Base-by-base conservation (phyloP, 1,284 basidiomycete species). In the Ustanciosporium gigantosporum region DNA sequence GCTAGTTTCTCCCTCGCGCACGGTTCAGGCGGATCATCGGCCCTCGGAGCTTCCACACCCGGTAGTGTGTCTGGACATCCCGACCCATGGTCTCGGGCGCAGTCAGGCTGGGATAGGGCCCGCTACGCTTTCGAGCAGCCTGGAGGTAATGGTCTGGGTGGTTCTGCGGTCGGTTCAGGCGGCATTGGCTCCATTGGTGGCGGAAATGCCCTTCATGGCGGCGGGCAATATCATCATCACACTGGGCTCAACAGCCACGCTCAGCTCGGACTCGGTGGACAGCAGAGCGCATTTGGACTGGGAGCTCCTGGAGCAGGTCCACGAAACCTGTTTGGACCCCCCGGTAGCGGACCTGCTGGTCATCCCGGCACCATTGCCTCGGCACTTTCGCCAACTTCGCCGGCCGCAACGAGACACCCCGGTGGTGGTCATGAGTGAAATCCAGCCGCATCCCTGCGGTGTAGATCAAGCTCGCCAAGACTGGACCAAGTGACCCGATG, bases 91-190 rank as follows among this genome's bases (percentile, higher is more conserved):
- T 55, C 60, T 3, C 44, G 62, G 7, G 57, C 51, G 15, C 45
- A 38, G 8, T 51, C 43, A 24, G 41, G 55, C 38, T 77, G 74
- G 74, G 73, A 77, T 36, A 65, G 71, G 6, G 73, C 74, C 25
- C 62, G 73, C 23, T 69, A 51, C 37, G 73, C 73, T 11, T 77
- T 75, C 34, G 74, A 77, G 39, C 65, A 66, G 48, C 68, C 70
- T 9, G 48, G 51, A 35, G 37, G 51, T 44, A 51, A 46, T 42
- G 35, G 22, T 25, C n/a, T 31, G n/a, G 53, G 25, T 11, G n/a
- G n/a, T n/a, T n/a, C n/a, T n/a, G 32, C 23, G 15, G 55, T 19
- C 14, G 34, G 25, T 16, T 27, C 45, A 19, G 38, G 37, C 5
- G 42, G 39, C 6, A 29, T 53, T 8, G 49, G 42, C 19, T 41